Evolutionary conservation across 2,329 filamentous ascomycete species (phyloP), one percentile per base, ranked within the genome.

Genomic region (Exophiala xenobiotica): DNA sequence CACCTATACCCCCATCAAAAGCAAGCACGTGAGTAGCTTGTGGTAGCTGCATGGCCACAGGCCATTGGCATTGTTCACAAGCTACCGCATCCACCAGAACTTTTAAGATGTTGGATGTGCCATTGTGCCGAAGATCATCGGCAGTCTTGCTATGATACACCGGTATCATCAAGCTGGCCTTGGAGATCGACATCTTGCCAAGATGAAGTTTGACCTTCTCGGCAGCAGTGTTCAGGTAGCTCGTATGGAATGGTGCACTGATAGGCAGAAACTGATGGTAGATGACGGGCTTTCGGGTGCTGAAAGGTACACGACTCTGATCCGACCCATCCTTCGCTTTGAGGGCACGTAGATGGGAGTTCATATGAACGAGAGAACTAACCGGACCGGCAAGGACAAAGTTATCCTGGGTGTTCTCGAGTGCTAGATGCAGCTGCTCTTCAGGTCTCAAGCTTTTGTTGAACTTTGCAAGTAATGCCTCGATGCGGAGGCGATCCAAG

Each of bases 211-310:
- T 82, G 57, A 97, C 90, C 62, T 90, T 79, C 54, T 85, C 80
- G 19, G 88, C 90, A 1, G 93, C 92, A 60, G 90, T 85, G 18
- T 80, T 77, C n/a, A 99, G 83, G 68, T 97, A 96, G 55, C 90
- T 86, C 79, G 93, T 99, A 78, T 99, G 93, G 80, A 99, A 99
- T 3, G 93, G 95, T 7, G 92, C 90, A 1, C 92, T 96, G 70
- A 99, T 99, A 39, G 93, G 95, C 53, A 99, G 76, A 78, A 99
- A 99, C 54, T 93, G 87, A 76, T 96, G 96, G 56, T 90, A 88
- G 62, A 99, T 99, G 65, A 93, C 90, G 50, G 96, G 81, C 75
- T 99, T 99, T 63, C 93, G 88, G 73, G 99, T 86, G 0, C 91
- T 96, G 76, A 90, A 90, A 4, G 95, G 93, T 46, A 97, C 86